phyloP scores from a whole-genome alignment of 2,329 filamentous ascomycete species.

The Huntiella bhutanensis region DNA sequence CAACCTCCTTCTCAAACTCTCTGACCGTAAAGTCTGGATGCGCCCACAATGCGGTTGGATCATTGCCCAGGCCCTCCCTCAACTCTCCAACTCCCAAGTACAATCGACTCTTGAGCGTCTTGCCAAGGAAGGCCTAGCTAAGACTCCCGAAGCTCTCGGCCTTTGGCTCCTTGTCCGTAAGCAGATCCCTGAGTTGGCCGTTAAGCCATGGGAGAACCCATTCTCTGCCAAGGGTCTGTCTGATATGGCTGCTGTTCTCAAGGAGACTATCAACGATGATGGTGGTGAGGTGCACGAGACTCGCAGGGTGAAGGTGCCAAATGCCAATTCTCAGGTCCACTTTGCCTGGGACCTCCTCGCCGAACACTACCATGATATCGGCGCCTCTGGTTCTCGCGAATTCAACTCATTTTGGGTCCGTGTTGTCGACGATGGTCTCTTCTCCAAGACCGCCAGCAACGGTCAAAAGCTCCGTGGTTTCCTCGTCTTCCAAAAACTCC shows the following conservation, averaged over 20 bases:
- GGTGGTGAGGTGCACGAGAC: slow-evolving; percentile 20
- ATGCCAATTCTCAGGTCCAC: slow-evolving; percentile 62
- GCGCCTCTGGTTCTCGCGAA: slow-evolving; percentile 21
- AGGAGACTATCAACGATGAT: slow-evolving; percentile 41
- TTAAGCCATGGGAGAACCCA: slow-evolving; percentile 62
- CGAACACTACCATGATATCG: slow-evolving; percentile 26
- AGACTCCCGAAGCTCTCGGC: slow-evolving; percentile 74
- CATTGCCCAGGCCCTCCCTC: slow-evolving; percentile 51
- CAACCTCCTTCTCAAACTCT: slow-evolving; percentile 52
- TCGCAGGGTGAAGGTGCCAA: slow-evolving; percentile 41
- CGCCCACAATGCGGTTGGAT: slow-evolving; percentile 74
- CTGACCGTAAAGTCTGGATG: slow-evolving; percentile 72
- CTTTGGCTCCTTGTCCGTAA: slow-evolving; percentile 61
- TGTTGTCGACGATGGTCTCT: slow-evolving; percentile 71
- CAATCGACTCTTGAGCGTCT: slow-evolving; percentile 44
- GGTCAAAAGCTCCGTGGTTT: slow-evolving; percentile 88
- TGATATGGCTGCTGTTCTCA: slow-evolving; percentile 57
- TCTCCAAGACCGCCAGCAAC: slow-evolving; percentile 62
- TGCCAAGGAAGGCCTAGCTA: slow-evolving; percentile 44
- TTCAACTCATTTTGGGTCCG: slow-evolving; percentile 73
- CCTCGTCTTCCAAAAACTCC: slow-evolving; percentile 61
- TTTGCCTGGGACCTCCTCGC: slow-evolving; percentile 78
- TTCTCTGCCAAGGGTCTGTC: slow-evolving; percentile 48
- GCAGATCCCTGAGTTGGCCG: slow-evolving; percentile 42
- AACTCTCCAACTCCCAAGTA: slow-evolving; percentile 38